Conservation (phyloP, 164 flowering plant genomes). For the Vitis riparia region DNA sequence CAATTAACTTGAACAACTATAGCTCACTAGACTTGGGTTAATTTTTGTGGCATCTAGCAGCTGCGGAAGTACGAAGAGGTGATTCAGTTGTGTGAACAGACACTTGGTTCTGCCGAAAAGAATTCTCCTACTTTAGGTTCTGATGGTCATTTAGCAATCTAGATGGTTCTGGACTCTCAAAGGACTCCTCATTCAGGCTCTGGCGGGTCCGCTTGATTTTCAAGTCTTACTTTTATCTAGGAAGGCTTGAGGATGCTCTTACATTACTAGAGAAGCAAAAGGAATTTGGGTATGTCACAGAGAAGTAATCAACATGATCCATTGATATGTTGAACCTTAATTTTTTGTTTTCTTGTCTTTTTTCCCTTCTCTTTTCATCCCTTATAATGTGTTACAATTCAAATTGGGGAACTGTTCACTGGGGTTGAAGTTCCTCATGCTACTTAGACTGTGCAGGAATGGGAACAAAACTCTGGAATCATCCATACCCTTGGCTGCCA, state of each 20-base stretch:
- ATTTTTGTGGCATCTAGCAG: conserved; percentile 39
- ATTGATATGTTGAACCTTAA: conserved; percentile 3
- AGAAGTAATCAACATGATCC: conserved; percentile 33
- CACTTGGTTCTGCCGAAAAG: conserved; percentile 65
- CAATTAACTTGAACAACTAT: too few species aligned
- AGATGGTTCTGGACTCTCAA: conserved; percentile 26
- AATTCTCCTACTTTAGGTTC: conserved; percentile 30
- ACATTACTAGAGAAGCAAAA: conserved; percentile 60
- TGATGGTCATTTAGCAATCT: conserved; percentile 13
- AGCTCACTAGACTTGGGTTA: neutral
- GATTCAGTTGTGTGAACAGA: conserved; percentile 72
- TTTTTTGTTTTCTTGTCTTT: neutral
- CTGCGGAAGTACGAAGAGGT: conserved; percentile 72
- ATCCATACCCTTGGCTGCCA: conserved; percentile 28
- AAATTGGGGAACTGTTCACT: conserved; percentile 2
- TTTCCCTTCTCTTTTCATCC: neutral
- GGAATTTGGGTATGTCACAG: conserved; percentile 24
- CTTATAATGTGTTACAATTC: neutral
- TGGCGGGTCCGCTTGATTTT: conserved; percentile 70
- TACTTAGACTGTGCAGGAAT: conserved; percentile 19
- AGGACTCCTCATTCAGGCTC: conserved; percentile 27
- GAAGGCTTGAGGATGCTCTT: conserved; percentile 82
- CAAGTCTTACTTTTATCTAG: conserved; percentile 69
- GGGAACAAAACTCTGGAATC: conserved; percentile 29
- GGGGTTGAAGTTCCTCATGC: conserved; percentile 9